phyloP scores from a whole-genome alignment of 345 rosid genomes.

The Geranium brycei region DNA sequence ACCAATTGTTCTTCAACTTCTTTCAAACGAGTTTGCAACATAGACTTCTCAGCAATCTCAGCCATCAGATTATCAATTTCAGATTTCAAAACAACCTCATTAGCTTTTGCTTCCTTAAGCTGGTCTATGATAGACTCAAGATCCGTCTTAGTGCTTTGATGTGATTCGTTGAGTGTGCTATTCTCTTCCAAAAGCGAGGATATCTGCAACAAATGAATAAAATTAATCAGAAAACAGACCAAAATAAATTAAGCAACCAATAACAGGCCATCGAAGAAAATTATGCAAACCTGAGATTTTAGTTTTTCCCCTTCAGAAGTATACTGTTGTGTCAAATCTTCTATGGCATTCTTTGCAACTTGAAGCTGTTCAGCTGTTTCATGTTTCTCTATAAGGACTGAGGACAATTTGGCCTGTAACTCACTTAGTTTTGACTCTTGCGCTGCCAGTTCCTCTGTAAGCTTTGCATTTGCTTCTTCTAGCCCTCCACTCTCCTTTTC shows the following conservation, averaged over 20 bases:
- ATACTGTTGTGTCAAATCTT: conserved; percentile 49
- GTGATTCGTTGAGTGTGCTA: conserved; percentile 46
- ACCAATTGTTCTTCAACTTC: conserved; percentile 51
- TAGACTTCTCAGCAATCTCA: conserved; percentile 30
- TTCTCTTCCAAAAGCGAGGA: conserved; percentile 61
- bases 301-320: conserved; percentile 55
- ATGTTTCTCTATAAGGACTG: conserved; percentile 43
- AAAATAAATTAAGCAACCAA: neutral
- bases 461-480: conserved; percentile 16
- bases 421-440: conserved; percentile 50
- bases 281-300: conserved; percentile 57
- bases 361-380: conserved; percentile 48
- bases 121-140: conserved; percentile 46
- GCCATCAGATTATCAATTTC: conserved; percentile 42
- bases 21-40: conserved; percentile 37
- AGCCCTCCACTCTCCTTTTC: conserved; percentile 44
- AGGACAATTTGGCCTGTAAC: conserved; percentile 39
- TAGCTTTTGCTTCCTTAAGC: conserved; percentile 40
- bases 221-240: neutral
- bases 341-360: conserved; percentile 42
- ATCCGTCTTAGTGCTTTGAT: conserved; percentile 50
- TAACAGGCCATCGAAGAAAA: conserved; percentile 4
- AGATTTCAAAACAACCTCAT: conserved; percentile 24
- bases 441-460: conserved; percentile 54
- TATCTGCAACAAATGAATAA: conserved; percentile 32